Conservation (phyloP, 306 rosid genomes). For the Corylus americana region DNA sequence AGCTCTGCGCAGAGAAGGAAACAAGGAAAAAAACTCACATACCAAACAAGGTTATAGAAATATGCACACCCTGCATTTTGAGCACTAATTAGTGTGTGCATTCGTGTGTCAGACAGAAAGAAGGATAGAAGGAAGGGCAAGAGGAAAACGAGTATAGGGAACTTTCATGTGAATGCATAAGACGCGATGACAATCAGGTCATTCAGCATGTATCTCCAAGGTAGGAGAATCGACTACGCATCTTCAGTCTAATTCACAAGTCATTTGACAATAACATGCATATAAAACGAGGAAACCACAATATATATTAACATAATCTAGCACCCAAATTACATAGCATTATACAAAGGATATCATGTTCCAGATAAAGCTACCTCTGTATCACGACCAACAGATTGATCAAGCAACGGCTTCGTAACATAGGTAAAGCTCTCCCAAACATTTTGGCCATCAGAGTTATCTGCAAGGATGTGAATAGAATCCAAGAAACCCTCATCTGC, state of each 20-base stretch:
- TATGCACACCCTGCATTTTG: slow-evolving; percentile 3
- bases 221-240: neutral
- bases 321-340: slow-evolving; percentile 15
- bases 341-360: slow-evolving; percentile 26
- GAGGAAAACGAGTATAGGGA: neutral
- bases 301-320: neutral
- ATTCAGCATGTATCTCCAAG: neutral
- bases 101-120: neutral
- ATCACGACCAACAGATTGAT: slow-evolving; percentile 60
- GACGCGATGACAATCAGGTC: neutral
- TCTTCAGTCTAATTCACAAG: neutral
- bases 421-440: slow-evolving; percentile 81
- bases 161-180: neutral
- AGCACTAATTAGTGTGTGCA: neutral
- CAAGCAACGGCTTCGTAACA: slow-evolving; percentile 65
- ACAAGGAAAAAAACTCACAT: slow-evolving; percentile 12
- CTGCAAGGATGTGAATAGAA: slow-evolving; percentile 43
- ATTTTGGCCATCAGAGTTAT: slow-evolving; percentile 46
- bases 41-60: slow-evolving; percentile 12
- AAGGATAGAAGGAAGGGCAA: neutral
- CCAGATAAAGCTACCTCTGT: slow-evolving; percentile 60
- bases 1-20: slow-evolving; percentile 49
- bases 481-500: slow-evolving; percentile 61
- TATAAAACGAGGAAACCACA: neutral
- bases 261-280: neutral